Conservation (phyloP, 1,139 yeast species). For the Lodderomyces beijingensis region DNA sequence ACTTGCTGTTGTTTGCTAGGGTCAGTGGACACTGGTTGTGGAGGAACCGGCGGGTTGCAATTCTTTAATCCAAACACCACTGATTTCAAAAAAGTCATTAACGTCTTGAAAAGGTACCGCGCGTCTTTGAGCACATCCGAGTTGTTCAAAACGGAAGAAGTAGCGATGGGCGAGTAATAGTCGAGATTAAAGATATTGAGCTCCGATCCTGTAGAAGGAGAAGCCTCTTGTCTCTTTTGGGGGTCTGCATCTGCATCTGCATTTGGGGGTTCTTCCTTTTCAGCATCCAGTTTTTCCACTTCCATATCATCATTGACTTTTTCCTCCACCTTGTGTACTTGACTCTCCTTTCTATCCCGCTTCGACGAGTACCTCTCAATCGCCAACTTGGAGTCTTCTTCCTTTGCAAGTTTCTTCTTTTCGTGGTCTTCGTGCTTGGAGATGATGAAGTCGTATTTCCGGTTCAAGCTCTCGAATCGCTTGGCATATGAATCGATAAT, state of each 20-base stretch:
- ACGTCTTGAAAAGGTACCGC: conserved; percentile 77
- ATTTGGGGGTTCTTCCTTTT: conserved; percentile 5
- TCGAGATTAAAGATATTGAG: conserved; percentile 38
- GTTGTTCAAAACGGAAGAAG: conserved; percentile 35
- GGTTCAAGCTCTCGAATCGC: conserved; percentile 71
- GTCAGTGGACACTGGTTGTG: conserved; percentile 45
- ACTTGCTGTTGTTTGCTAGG: conserved; percentile 59
- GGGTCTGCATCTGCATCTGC: conserved; percentile 6
- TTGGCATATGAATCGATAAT: conserved; percentile 87
- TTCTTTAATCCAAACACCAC: conserved; percentile 85
- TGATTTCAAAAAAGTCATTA: conserved; percentile 86
- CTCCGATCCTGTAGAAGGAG: too few species aligned
- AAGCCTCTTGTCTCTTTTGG: too few species aligned
- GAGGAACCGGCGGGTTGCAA: conserved; percentile 83
- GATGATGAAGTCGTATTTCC: conserved; percentile 66
- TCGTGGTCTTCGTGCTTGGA: conserved; percentile 57
- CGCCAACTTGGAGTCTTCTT: conserved; percentile 40
- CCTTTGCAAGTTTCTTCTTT: conserved; percentile 36
- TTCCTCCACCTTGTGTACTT: conserved; percentile 7
- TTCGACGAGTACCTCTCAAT: conserved; percentile 37
- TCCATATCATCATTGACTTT: conserved; percentile 16
- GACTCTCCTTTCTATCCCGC: conserved; percentile 15
- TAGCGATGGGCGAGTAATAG: conserved; percentile 36
- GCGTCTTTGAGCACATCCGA: conserved; percentile 83
- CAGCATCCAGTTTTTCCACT: conserved; percentile 14